phyloP scores from a whole-genome alignment of 257 asterid species.

The Oldenlandia corymbosa region DNA sequence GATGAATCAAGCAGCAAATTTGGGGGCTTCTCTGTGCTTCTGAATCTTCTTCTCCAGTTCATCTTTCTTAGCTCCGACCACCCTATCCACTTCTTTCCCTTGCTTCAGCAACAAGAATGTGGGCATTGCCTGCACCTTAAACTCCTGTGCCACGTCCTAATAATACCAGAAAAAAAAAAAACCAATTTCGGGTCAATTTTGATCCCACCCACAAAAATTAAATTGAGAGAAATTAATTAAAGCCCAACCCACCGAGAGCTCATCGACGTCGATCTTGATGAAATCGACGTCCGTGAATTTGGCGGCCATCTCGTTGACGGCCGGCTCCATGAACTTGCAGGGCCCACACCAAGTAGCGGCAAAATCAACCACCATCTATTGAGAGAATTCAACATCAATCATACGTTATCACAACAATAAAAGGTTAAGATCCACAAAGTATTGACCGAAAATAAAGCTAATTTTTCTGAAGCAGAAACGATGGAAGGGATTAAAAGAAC shows the following conservation, averaged over 20 bases:
- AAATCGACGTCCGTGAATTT: constrained; percentile 68
- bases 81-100: constrained; percentile 72
- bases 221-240: too few relatives aligned
- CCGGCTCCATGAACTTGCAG: constrained; percentile 78
- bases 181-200: too few relatives aligned
- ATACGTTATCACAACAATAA: neutral
- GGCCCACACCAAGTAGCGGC: constrained; percentile 95
- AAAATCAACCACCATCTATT: constrained; percentile 82
- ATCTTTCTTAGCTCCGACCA: constrained; percentile 64
- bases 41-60: constrained; percentile 67
- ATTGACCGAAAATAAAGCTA: neutral
- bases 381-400: constrained; percentile 5
- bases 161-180: constrained; percentile 4
- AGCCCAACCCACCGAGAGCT: constrained; percentile 67
- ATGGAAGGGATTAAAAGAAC: neutral
- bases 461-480: neutral
- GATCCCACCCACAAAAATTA: constrained; percentile 2
- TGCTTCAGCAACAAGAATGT: constrained; percentile 77
- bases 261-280: constrained; percentile 78
- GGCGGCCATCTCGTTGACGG: constrained; percentile 43
- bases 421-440: constrained; percentile 19
- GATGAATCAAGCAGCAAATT: constrained; percentile 84
- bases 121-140: constrained; percentile 75
- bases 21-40: constrained; percentile 75
- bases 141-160: constrained; percentile 74